phyloP scores from a whole-genome alignment of 768 basidiomycete species.

The Trametes maxima region DNA sequence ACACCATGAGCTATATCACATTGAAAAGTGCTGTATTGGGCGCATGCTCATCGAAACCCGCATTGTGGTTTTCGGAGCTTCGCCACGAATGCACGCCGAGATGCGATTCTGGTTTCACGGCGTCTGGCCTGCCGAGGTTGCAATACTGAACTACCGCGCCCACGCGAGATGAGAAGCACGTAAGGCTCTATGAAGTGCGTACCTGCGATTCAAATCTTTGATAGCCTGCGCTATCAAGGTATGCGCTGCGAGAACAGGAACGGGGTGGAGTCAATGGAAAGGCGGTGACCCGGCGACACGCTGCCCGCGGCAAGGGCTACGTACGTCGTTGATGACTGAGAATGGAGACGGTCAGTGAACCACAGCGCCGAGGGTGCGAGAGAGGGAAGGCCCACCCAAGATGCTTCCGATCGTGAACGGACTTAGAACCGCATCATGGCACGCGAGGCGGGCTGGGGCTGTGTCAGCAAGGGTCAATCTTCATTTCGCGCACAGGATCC shows the following conservation, averaged over 20 bases:
- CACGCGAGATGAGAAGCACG: too few species aligned
- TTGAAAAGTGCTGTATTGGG: too few species aligned
- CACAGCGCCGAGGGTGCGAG: too few species aligned
- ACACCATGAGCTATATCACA: too few species aligned
- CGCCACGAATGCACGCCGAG: too few species aligned
- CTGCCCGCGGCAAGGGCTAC: neutral
- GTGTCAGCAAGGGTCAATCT: neutral
- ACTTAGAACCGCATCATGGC: neutral
- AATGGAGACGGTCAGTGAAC: too few species aligned
- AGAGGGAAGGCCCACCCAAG: neutral
- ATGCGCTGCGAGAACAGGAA: too few species aligned
- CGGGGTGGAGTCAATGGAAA: neutral
- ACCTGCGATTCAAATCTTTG: neutral
- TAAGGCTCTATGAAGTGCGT: neutral
- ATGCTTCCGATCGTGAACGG: slow-evolving; percentile 8
- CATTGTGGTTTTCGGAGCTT: too few species aligned
- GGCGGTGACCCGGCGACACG: slow-evolving; percentile 13
- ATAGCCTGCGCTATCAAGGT: neutral
- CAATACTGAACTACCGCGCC: too few species aligned
- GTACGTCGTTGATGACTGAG: neutral
- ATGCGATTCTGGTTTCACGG: too few species aligned
- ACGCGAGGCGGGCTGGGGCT: neutral
- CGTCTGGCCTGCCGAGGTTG: too few species aligned
- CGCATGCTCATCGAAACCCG: too few species aligned
- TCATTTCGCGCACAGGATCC: neutral